Evolutionary conservation across 78 protist genomes (phyloP).

Genomic region (Emiliania huxleyi): DNA sequence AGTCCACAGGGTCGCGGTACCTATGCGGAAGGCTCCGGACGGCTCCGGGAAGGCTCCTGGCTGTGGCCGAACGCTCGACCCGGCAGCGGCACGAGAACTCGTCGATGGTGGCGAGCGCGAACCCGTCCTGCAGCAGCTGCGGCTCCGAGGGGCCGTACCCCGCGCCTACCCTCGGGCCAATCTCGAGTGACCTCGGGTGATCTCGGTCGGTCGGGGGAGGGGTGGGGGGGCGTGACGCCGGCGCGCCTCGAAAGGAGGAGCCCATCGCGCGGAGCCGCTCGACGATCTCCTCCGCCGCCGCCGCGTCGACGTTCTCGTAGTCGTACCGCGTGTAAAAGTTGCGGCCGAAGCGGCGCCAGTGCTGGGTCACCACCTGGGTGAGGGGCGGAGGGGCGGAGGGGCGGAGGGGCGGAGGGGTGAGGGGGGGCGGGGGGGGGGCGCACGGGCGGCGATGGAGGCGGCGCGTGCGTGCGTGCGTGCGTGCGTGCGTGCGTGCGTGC

Average conservation of each 20-base stretch:
- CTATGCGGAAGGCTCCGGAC: neutral
- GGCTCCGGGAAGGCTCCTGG: neutral
- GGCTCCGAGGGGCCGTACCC: neutral
- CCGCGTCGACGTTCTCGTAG: constrained; percentile 82
- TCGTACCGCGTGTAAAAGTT: constrained; percentile 87
- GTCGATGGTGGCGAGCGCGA: neutral
- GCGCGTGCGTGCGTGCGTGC: neutral
- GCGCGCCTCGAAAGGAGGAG: neutral
- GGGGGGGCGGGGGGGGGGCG: no score
- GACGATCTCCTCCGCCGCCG: constrained; percentile 22
- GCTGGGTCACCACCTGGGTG: constrained; percentile 65
- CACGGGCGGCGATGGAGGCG: neutral
- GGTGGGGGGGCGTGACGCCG: no score
- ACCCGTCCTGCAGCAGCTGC: neutral
- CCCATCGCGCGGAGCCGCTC: neutral
- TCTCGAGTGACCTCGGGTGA: no score
- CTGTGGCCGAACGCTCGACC: constrained; percentile 73
- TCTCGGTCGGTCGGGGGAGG: no score
- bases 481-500: no score
- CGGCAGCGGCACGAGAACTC: constrained; percentile 78
- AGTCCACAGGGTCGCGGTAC: constrained; percentile 90
- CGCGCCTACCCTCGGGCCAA: no score
- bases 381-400: no score
- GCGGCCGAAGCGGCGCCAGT: constrained; percentile 89
- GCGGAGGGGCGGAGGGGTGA: no score